Base-by-base conservation (phyloP, 1,284 basidiomycete genomes). In the Fistulina hepatica region DNA sequence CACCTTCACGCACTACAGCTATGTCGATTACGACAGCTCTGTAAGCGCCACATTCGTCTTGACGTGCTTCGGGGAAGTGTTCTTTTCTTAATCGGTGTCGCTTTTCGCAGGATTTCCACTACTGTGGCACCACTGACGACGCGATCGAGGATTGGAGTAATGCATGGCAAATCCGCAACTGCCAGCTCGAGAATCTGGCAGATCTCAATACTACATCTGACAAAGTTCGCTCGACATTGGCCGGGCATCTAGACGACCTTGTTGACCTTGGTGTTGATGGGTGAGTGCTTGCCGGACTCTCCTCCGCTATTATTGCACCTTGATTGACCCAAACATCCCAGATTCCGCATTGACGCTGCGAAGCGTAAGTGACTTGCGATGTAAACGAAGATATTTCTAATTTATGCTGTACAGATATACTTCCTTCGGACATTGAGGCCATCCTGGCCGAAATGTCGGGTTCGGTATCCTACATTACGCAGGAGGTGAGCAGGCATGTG, bases 201-300 rank as follows among this genome's bases (percentile, higher is more conserved):
- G 76, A 79, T 42, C 58, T 76, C 13, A 72, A 65, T 0, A 82
- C 78, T 0, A 72, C 76, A 3, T 74, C 73, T 0, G 67, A 71
- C 38, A 69, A 73, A 42, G 76, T 81, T 15, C 65, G 71, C 21
- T 52, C 51, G 1, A 54, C 61, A 6, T 64, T 81, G 1, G 75
- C 74, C 0, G 46, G 57, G 12, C 80, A 80, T 51, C 71, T 51
- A 3, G 76, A 80, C 45, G 74, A 81, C 37, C 53, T 81, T 2
- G 42, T 79, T 19, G 71, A 69, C 1, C 58, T 81, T 8, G 78
- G 77, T 2, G 67, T 73, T 2, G 74, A 76, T 48, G 80, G 80
- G 0, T 56, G n/a, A n/a, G n/a, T n/a, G n/a, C n/a, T n/a, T n/a
- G n/a, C n/a, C n/a, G n/a, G n/a, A n/a, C n/a, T n/a, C n/a, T n/a